Base-by-base conservation (phyloP, 805 yeast species). In the Yamadazyma akitaensis region DNA sequence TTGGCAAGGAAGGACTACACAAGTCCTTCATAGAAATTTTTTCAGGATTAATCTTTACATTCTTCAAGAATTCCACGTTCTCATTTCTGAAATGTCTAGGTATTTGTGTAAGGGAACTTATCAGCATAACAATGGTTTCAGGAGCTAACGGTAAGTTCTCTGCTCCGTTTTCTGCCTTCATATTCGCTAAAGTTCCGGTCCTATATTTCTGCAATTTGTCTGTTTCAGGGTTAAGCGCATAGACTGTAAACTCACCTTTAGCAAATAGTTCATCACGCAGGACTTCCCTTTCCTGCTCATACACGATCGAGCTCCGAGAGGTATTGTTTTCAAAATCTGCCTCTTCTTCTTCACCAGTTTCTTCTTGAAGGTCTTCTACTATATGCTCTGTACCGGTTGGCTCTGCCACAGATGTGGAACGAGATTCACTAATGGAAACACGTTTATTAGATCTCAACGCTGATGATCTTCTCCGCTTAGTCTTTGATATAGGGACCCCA, bases 1-100 rank as follows among this genome's bases (percentile, higher is more conserved):
- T 75, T 4, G 87, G 86, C 18, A 86, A 61, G 10, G 70, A 59
- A 2, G 85, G 88, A 54, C 77, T 82, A 64, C 94, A 86, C 42
- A 87, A 65, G 47, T 86, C 92, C 2, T 77, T 81, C 79, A 87
- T 76, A 0, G 81, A 81, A 59, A 86, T 78, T 21, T 60, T 61
- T 1, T 75, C 73, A 37, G 78, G 77, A 56, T 82, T 80, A 32
- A 86, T 67, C 7, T 65, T 57, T 30, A 80, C 72, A 13, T 71
- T 61, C 14, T 73, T 64, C 16, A 70, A 70, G 26, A 74, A 65
- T 19, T 70, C 75, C 11, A 34, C 54, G 41, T 54, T 76, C 51
- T 49, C 73, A 52, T 56, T 63, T 55, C 34, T 73, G 62, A 52
- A 75, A 52, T 50, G 72, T 65, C 50, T 63, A 42, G 64, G 76